phyloP scores from a whole-genome alignment of 2,329 filamentous ascomycete species.

The Trichophyton mentagrophytes region DNA sequence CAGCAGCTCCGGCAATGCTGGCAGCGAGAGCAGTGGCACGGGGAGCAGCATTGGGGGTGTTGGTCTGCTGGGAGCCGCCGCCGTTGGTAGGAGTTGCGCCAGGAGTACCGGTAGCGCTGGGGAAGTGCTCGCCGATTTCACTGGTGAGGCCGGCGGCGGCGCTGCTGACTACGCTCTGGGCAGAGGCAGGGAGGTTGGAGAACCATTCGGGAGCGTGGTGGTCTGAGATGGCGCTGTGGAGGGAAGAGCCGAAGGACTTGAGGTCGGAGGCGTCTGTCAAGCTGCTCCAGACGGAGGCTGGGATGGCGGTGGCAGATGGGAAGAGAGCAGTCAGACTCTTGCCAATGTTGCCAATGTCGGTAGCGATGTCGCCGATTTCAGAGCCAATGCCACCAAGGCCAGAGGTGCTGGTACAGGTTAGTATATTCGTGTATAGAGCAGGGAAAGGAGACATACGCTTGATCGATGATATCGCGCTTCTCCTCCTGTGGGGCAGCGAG shows the following conservation, averaged over 20 bases:
- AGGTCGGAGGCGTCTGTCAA: slow-evolving; percentile 5
- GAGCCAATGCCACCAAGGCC: not conserved
- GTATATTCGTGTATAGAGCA: not conserved
- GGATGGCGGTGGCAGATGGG: slow-evolving; percentile 9
- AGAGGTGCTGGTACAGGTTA: not conserved
- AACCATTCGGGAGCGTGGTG: slow-evolving; percentile 13
- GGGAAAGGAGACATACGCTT: slow-evolving; percentile 5
- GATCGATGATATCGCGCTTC: slow-evolving; percentile 8
- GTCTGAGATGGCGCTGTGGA: slow-evolving; percentile 11
- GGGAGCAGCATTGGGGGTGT: slow-evolving; percentile 6
- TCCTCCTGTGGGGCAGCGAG: slow-evolving; percentile 10
- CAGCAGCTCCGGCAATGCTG: slow-evolving; percentile 14
- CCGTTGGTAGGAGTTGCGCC: not conserved
- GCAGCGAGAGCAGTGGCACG: slow-evolving; percentile 10
- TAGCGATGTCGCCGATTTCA: slow-evolving; percentile 1
- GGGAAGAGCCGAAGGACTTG: slow-evolving; percentile 5
- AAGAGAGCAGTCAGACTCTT: slow-evolving; percentile 6
- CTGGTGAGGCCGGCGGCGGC: slow-evolving; percentile 28
- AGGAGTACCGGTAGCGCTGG: not conserved
- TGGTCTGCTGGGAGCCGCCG: not conserved
- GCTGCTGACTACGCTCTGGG: slow-evolving; percentile 9
- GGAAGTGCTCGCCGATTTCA: not conserved
- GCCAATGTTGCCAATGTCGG: slow-evolving; percentile 2
- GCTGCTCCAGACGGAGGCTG: slow-evolving; percentile 7
- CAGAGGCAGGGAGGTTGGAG: slow-evolving; percentile 9